Conservation (phyloP, 768 basidiomycete genomes). For the Tylopilus plumbeoviolaceoides region DNA sequence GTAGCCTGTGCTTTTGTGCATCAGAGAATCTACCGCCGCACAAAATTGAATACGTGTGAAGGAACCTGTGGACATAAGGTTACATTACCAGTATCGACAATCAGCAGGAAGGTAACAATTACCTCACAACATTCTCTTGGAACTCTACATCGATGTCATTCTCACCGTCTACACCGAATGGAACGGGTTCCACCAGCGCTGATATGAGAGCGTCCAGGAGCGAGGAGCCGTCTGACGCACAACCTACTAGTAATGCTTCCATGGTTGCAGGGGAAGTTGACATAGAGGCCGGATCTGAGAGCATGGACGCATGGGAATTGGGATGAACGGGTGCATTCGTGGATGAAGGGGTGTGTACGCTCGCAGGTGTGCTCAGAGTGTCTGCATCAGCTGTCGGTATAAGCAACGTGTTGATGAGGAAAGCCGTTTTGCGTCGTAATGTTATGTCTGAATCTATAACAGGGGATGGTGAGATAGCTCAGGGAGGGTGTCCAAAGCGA, state of each 20-base stretch:
- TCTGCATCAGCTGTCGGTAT: constrained; percentile 37
- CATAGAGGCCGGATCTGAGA: constrained; percentile 47
- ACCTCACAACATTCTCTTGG: constrained; percentile 62
- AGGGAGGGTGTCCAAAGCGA: not conserved
- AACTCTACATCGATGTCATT: constrained; percentile 56
- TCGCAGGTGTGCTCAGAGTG: not conserved
- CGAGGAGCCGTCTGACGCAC: constrained; percentile 28
- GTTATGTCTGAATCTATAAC: constrained; percentile 67
- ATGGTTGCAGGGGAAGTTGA: constrained; percentile 49
- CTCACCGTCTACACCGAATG: constrained; percentile 67
- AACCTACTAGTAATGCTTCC: constrained; percentile 40
- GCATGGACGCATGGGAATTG: constrained; percentile 69
- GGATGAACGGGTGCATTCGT: constrained; percentile 46
- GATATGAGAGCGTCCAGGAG: constrained; percentile 50
- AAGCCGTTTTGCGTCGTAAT: constrained; percentile 74
- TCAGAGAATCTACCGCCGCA: constrained; percentile 35
- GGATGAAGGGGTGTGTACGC: constrained; percentile 22
- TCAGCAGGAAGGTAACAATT: constrained; percentile 11
- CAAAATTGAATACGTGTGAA: constrained; percentile 48
- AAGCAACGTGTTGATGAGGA: constrained; percentile 71
- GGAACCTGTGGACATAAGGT: constrained; percentile 32
- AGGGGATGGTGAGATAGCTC: constrained; percentile 1
- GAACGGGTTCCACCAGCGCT: constrained; percentile 52
- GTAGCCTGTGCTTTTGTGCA: constrained; percentile 29
- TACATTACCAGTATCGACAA: not conserved